phyloP scores from a whole-genome alignment of 768 basidiomycete species.

The Boletus speciosus region DNA sequence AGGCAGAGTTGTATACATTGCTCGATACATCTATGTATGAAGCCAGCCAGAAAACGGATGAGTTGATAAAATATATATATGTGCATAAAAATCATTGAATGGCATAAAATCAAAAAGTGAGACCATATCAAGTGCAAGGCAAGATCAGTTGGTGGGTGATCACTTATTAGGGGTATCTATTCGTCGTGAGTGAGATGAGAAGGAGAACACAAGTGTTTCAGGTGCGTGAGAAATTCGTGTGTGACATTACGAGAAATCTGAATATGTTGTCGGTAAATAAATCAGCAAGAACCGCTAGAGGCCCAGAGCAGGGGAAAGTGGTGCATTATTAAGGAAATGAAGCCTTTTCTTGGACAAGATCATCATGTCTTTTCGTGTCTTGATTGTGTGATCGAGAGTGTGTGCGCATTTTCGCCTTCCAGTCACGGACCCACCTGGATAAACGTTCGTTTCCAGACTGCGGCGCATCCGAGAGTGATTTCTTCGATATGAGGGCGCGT shows the following conservation, averaged over 20 bases:
- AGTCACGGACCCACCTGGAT: conserved; percentile 62
- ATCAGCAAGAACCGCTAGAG: conserved; percentile 11
- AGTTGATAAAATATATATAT: conserved; percentile 15
- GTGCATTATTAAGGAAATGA: conserved; percentile 24
- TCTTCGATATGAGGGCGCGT: conserved; percentile 49
- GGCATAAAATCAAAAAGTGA: conserved; percentile 20
- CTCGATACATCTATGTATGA: conserved; percentile 8
- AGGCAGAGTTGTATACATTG: conserved; percentile 12
- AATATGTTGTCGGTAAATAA: conserved; percentile 20
- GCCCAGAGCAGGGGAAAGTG: conserved; percentile 12
- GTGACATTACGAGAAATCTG: conserved; percentile 20
- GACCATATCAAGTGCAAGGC: conserved; percentile 13
- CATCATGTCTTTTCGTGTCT: conserved; percentile 44
- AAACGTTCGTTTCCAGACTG: conserved; percentile 34
- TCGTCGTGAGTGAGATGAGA: conserved; percentile 20
- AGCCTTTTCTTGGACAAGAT: conserved; percentile 55
- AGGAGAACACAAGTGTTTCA: conserved; percentile 9
- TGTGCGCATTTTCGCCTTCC: conserved; percentile 58
- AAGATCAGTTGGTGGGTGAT: conserved; percentile 26
- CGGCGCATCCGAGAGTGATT: conserved; percentile 19
- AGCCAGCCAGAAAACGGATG: not conserved
- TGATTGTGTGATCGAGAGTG: conserved; percentile 49
- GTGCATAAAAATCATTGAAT: conserved; percentile 30
- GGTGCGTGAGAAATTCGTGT: conserved; percentile 21
- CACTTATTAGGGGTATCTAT: conserved; percentile 33